These are phyloP conservation scores for Ogataea degrootiae DNA, from an alignment of 805 yeast genomes.

Conservation along the genomic window DNA sequence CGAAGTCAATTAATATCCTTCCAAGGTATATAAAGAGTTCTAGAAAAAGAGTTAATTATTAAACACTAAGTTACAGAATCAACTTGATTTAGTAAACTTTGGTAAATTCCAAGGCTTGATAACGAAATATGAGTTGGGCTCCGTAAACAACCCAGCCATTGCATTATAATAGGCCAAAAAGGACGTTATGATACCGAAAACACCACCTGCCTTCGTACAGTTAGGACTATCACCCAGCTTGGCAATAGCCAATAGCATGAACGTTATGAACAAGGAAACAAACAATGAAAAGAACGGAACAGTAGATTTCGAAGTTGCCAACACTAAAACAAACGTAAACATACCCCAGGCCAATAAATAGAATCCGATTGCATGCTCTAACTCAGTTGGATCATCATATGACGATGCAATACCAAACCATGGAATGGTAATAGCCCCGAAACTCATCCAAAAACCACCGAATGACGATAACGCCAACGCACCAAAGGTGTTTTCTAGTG, in stretches of 20 bases:
- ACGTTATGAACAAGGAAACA: slow-evolving; percentile 48
- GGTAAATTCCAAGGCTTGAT: slow-evolving; percentile 29
- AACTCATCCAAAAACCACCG: slow-evolving; percentile 77
- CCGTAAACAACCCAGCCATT: slow-evolving; percentile 61
- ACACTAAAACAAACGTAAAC: slow-evolving; percentile 53
- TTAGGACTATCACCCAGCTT: slow-evolving; percentile 38
- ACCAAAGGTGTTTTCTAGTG: slow-evolving; percentile 71
- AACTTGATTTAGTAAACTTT: slow-evolving; percentile 13
- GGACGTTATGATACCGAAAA: slow-evolving; percentile 56
- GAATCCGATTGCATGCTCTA: slow-evolving; percentile 51
- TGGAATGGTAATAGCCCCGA: slow-evolving; percentile 59
- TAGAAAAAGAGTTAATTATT: too few relatives aligned
- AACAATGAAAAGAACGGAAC: slow-evolving; percentile 50
- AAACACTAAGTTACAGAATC: not conserved
- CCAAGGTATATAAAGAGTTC: not conserved
- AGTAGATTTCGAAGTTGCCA: slow-evolving; percentile 55
- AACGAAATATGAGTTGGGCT: slow-evolving; percentile 56
- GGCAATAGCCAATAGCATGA: slow-evolving; percentile 47
- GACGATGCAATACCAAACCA: slow-evolving; percentile 56
- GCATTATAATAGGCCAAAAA: slow-evolving; percentile 68
- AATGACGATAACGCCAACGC: slow-evolving; percentile 55
- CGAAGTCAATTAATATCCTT: too few relatives aligned
- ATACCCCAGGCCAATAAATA: slow-evolving; percentile 60
- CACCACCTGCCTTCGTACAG: slow-evolving; percentile 54
- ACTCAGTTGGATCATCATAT: slow-evolving; percentile 38